A percentile compares a stretch with the other conserved stretches of the same genome.
phyloP scores from a whole-genome alignment of 345 rosid genomes.

The Populus ilicifolia region DNA sequence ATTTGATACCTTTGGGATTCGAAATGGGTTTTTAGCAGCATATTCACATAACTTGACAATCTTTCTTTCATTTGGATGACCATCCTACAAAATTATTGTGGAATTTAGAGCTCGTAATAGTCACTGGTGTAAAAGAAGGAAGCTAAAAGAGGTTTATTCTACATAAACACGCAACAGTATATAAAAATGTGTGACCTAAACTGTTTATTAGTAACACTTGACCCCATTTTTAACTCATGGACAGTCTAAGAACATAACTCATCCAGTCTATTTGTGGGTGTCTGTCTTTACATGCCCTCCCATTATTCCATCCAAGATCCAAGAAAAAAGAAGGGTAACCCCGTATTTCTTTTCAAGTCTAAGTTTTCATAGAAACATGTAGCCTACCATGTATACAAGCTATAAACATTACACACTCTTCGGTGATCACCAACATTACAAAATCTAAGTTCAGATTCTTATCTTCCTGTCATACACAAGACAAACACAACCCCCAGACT shows the following conservation, averaged over 20 bases:
- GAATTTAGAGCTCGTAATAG: background rate
- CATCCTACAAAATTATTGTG: conserved; percentile 49
- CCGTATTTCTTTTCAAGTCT: no score
- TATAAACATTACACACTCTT: background rate
- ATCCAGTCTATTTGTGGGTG: no score
- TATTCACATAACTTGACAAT: conserved; percentile 85
- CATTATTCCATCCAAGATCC: no score
- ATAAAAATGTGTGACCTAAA: background rate
- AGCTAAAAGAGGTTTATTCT: background rate
- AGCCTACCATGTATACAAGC: background rate
- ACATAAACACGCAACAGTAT: background rate
- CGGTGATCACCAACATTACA: background rate
- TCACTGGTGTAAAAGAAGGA: background rate
- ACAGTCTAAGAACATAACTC: no score
- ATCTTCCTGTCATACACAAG: background rate
- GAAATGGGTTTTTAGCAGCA: conserved; percentile 80
- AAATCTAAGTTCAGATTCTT: background rate
- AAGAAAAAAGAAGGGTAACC: no score
- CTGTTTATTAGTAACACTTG: background rate
- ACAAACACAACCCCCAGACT: background rate
- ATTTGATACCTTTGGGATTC: conserved; percentile 74
- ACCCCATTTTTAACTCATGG: background rate
- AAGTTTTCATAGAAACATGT: no score
- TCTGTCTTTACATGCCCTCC: no score
- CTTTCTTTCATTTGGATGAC: conserved; percentile 69